Evolutionary conservation across 2,329 filamentous ascomycete genomes (phyloP), one percentile per base, ranked within the genome.

Genomic region (Ceratocystis huliohia): DNA sequence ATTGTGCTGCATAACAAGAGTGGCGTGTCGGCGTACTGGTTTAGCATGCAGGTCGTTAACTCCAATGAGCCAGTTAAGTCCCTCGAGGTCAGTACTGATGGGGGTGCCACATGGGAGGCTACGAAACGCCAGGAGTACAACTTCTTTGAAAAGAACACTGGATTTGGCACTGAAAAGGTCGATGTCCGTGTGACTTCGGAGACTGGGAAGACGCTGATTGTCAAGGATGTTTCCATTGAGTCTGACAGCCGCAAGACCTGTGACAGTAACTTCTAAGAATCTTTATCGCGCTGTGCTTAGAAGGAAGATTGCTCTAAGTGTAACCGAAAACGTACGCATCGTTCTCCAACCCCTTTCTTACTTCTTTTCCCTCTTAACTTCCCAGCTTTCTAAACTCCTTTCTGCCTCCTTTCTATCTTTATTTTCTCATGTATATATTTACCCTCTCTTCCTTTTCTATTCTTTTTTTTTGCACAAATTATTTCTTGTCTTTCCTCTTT

Each of bases 71-170:
- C 79, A 17, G 78, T 87, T 50, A 70, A 76, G 65, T 78, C 75
- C 69, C 77, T 88, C 28, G 84, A 87, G 70, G 84, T 87, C 67
- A 84, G 81, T 67, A 83, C 78, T 20, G 81, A 88, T 71, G 78
- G 81, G 10, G 84, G 84, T 20, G 77, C 70, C 65, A 82, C 80
- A 15, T 88, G 84, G 84, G 73, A 80, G 73, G 63, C 72, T n/a
- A 86, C 84, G 0, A 77, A 75, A 1, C 77, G 85, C 61, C 73
- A 78, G 66, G 73, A 76, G 33, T 84, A 84, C 73, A 83, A 87
- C 77, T 88, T 79, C 75, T 88, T 87, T 59, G 80, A 87, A 77
- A 79, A 84, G 70, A 67, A 75, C 0, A 76, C 77, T 67, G 85
- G 85, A 0, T 85, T 84, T 70, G 81, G 83, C 0, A 79, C 78